A percentile compares a stretch with the other conserved stretches of the same genome.
Evolutionary conservation across 2,329 filamentous ascomycete genomes (phyloP).

Genomic region (Colletotrichum siamense): DNA sequence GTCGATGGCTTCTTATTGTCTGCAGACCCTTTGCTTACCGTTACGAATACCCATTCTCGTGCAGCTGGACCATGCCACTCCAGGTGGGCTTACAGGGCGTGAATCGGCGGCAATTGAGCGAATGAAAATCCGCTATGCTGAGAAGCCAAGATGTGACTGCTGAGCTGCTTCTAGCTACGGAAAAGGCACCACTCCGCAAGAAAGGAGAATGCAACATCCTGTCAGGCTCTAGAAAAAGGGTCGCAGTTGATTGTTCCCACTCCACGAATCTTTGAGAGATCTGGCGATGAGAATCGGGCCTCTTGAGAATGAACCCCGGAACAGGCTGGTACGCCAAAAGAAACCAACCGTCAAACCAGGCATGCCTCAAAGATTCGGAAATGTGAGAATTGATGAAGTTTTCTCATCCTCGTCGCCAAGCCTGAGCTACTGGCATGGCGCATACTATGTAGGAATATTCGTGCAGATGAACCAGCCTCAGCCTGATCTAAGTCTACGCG

Average conservation of each 20-base stretch:
- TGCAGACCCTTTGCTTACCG: background rate
- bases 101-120: background rate
- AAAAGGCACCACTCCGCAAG: too few relatives aligned
- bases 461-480: too few relatives aligned
- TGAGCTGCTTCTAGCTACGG: background rate
- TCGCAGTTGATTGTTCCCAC: rapidly evolving
- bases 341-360: rapidly evolving
- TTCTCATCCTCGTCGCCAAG: too few relatives aligned
- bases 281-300: background rate
- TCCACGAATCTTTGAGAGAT: rapidly evolving
- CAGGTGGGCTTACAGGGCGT: background rate
- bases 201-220: background rate
- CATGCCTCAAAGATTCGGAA: too few relatives aligned
- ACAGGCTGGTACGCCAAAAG: too few relatives aligned
- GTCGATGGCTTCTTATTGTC: background rate
- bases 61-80: background rate
- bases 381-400: too few relatives aligned
- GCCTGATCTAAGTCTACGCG: too few relatives aligned
- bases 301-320: background rate
- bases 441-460: too few relatives aligned
- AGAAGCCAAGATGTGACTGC: background rate
- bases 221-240: background rate
- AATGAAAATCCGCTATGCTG: background rate
- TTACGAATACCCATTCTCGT: background rate
- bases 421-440: too few relatives aligned